A percentile compares a stretch with the other conserved stretches of the same genome.
phyloP scores from a whole-genome alignment of 305 asterid species.

The Galium porrigens region DNA sequence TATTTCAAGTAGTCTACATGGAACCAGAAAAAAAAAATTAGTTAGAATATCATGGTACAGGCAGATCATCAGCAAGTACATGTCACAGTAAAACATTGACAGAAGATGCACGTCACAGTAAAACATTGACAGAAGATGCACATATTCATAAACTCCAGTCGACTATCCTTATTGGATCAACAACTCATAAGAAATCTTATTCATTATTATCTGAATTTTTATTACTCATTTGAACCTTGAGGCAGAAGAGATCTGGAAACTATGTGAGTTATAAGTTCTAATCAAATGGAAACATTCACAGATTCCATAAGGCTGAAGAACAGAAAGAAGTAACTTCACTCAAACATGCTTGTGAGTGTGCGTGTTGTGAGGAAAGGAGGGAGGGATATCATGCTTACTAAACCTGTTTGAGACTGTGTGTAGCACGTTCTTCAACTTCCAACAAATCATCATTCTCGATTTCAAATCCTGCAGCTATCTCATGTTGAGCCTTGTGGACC shows the following conservation, averaged over 20 bases:
- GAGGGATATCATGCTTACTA: constrained; percentile 4
- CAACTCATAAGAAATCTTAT: not conserved
- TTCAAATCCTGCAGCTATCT: constrained; percentile 83
- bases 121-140: constrained; percentile 1
- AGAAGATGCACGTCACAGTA: not conserved
- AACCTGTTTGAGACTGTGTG: constrained; percentile 79
- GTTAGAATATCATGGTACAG: not conserved
- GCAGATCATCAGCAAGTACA: not conserved
- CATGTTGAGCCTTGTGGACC: constrained; percentile 88
- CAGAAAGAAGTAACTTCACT: not conserved
- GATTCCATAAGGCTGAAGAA: not conserved
- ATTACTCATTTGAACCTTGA: not conserved
- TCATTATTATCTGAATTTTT: not conserved
- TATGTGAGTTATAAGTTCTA: not conserved
- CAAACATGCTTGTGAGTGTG: not conserved
- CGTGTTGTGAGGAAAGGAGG: not conserved
- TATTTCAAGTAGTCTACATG: not conserved
- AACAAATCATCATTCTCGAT: constrained; percentile 51
- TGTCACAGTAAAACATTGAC: not conserved
- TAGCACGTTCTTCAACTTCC: constrained; percentile 70
- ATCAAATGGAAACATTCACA: not conserved
- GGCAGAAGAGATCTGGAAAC: not conserved
- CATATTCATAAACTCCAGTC: not conserved
- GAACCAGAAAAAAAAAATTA: not conserved
- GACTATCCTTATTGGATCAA: not conserved